These are phyloP conservation scores for Ustilago lituana DNA, from an alignment of 1,284 basidiomycete species.

Conservation along the genomic window DNA sequence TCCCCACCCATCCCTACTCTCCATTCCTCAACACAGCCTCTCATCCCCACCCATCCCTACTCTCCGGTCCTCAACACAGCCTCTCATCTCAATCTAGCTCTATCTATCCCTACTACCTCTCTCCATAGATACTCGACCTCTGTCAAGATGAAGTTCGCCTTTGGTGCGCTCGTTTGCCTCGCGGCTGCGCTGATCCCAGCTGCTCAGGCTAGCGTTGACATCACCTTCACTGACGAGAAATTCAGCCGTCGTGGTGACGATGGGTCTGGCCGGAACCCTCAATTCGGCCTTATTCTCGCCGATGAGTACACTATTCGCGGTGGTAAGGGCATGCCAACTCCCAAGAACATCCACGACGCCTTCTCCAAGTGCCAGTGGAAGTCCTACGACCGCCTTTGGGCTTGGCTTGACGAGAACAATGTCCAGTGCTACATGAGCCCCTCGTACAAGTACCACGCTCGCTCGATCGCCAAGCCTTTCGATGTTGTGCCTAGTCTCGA, in stretches of 20 bases:
- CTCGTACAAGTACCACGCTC: slow-evolving; percentile 36
- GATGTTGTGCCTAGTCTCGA: background rate
- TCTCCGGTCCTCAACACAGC: background rate
- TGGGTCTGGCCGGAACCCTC: slow-evolving; percentile 4
- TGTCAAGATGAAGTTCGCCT: slow-evolving; percentile 37
- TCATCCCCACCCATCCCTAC: background rate
- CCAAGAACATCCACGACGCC: slow-evolving; percentile 16
- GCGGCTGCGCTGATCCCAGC: slow-evolving; percentile 34
- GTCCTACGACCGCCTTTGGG: background rate
- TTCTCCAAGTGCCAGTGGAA: slow-evolving; percentile 35
- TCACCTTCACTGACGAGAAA: slow-evolving; percentile 17
- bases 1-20: background rate
- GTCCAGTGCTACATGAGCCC: slow-evolving; percentile 38
- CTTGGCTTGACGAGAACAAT: slow-evolving; percentile 33
- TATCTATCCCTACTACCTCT: background rate
- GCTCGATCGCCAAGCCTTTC: slow-evolving; percentile 20
- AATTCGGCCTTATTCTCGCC: slow-evolving; percentile 14
- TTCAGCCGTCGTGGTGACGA: slow-evolving; percentile 21
- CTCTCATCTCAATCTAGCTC: background rate
- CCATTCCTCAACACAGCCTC: background rate
- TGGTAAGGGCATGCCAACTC: slow-evolving; percentile 12
- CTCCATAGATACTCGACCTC: background rate
- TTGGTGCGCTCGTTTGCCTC: slow-evolving; percentile 20
- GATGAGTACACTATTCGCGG: slow-evolving; percentile 11
- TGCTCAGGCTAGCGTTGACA: slow-evolving; percentile 19